Evolutionary conservation across 192 early-diverging fungal genomes (phyloP), one percentile per base, ranked within the genome.

Genomic region (Backusella luteola): DNA sequence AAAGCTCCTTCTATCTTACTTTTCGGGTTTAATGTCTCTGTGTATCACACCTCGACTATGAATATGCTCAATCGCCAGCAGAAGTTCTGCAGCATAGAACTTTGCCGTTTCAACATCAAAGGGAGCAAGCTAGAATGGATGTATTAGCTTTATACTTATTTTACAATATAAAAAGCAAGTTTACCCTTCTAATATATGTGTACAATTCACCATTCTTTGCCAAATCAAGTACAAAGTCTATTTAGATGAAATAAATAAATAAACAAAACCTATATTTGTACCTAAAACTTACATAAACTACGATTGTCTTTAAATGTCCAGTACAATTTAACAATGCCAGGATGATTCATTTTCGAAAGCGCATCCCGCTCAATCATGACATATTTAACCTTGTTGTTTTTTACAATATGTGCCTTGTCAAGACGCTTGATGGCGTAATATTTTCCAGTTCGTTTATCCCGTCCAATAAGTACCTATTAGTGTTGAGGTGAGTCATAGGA

Each of bases 341-440:
- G 95, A 81, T 99, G 97, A 73, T 91, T 86, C 73, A 97, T 84
- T 63, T 85, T 83, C 76, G 94, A 93, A 63, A 99, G 87, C 5
- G 95, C 93, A 69, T 96, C 93, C 74, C 95, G 93, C 81, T 99
- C 98, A 71, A 97, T 96, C 75, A 95, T 93, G 79, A 97, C 96
- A 79, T 97, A 98, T 83, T 96, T 96, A 70, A 92, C 91, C 84
- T 99, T 99, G 76, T 98, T 95, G 70, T 99, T 94, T 78, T 94
- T 95, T 67, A 98, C 92, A 71, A 96, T 96, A 73, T 94, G 94
- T 63, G 88, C 87, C 77, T 95, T 95, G 78, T 94, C 92, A 9
- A 95, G 89, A 34, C 97, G 93, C 71, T 99, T 99, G 34, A 96
- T 92, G 5, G 98, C 98, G 79, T 93, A 97, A 35, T 89, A 85